phyloP scores from a whole-genome alignment of 2,329 filamentous ascomycete genomes.

The Colletotrichum falcatum region DNA sequence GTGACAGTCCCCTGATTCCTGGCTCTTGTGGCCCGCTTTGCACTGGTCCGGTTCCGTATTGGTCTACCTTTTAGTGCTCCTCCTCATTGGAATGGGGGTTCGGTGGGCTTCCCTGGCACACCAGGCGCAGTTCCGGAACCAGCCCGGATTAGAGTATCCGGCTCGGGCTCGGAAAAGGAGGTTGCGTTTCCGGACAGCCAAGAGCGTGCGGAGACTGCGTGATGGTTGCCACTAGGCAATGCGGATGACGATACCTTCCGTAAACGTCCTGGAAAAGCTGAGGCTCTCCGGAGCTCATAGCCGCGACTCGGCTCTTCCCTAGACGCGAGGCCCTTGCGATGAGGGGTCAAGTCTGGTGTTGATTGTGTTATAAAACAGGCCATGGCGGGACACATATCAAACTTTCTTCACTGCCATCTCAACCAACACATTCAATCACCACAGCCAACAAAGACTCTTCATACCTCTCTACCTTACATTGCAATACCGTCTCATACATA shows the following conservation, averaged over 20 bases:
- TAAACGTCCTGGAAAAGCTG: background rate
- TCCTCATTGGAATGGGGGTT: too few relatives aligned
- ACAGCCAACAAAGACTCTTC: background rate
- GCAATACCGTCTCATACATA: background rate
- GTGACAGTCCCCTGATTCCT: background rate
- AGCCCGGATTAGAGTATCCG: constrained; percentile 15
- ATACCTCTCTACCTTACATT: background rate
- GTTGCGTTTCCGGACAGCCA: background rate
- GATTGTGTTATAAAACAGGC: constrained; percentile 21
- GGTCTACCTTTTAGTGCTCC: background rate
- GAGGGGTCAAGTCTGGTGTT: background rate
- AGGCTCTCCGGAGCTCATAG: background rate
- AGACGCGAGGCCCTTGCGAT: constrained; percentile 15
- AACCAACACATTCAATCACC: background rate
- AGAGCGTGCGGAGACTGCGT: background rate
- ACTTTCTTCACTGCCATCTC: background rate
- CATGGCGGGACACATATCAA: background rate
- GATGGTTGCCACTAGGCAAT: background rate
- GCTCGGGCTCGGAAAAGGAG: constrained; percentile 17
- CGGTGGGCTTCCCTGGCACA: background rate
- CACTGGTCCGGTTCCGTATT: too few relatives aligned
- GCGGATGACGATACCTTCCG: background rate
- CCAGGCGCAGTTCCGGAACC: constrained; percentile 13
- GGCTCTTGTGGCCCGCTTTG: background rate
- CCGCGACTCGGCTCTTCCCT: constrained; percentile 24